A percentile compares a stretch with the other conserved stretches of the same genome.
Evolutionary conservation across 306 rosid genomes (phyloP).

Genomic region (Notholithocarpus densiflorus): DNA sequence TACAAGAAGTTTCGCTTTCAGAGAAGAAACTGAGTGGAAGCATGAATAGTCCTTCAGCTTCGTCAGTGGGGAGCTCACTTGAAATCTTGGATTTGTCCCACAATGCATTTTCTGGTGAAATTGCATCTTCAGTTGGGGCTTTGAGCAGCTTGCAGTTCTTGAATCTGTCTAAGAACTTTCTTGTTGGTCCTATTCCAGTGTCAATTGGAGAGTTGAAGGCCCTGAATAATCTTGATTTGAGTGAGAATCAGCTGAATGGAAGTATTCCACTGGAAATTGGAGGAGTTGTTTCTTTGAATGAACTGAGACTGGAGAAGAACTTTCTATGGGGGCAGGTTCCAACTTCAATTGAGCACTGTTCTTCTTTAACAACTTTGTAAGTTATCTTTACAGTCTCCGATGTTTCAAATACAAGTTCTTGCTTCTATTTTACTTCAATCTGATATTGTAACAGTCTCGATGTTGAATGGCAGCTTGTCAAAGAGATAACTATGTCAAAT

Average conservation of each 20-base stretch:
- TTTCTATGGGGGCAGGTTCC: slow-evolving; percentile 65
- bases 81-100: slow-evolving; percentile 75
- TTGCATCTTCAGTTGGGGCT: slow-evolving; percentile 48
- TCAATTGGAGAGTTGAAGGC: slow-evolving; percentile 60
- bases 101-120: slow-evolving; percentile 71
- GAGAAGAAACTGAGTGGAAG: slow-evolving; percentile 30
- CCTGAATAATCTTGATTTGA: slow-evolving; percentile 64
- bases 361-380: slow-evolving; percentile 72
- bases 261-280: slow-evolving; percentile 73
- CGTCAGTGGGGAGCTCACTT: slow-evolving; percentile 37
- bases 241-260: slow-evolving; percentile 68
- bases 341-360: slow-evolving; percentile 64
- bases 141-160: slow-evolving; percentile 62
- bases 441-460: not conserved
- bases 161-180: slow-evolving; percentile 67
- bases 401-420: slow-evolving; percentile 6
- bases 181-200: slow-evolving; percentile 68
- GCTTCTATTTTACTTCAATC: not conserved
- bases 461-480: not conserved
- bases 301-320: slow-evolving; percentile 66
- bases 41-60: slow-evolving; percentile 22
- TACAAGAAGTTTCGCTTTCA: slow-evolving; percentile 50
- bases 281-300: slow-evolving; percentile 58
- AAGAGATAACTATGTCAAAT: not conserved
- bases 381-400: slow-evolving; percentile 35